Conservation (phyloP, 306 rosid genomes). For the Lathyrus aphaca region DNA sequence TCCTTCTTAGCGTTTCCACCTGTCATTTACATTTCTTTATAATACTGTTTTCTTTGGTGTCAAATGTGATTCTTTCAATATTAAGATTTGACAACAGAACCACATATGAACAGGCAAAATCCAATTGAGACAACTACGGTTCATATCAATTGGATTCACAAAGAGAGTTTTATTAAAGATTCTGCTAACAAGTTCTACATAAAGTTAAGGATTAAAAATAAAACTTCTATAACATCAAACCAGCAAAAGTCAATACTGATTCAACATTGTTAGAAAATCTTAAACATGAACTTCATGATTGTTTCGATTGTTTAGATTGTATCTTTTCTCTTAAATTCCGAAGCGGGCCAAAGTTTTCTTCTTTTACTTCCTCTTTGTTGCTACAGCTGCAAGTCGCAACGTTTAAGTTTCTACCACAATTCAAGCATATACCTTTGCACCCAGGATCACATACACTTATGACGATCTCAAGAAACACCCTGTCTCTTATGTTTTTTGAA, state of each 20-base stretch:
- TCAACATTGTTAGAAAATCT: conserved; percentile 4
- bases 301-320: conserved; percentile 47
- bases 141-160: too few species aligned
- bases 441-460: conserved; percentile 61
- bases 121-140: too few species aligned
- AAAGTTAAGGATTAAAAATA: too few species aligned
- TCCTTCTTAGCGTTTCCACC: background rate
- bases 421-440: conserved; percentile 64
- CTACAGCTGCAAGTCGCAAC: conserved; percentile 65
- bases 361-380: conserved; percentile 43
- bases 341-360: conserved; percentile 63
- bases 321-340: conserved; percentile 67
- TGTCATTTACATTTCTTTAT: background rate
- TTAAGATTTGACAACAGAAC: background rate
- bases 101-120: too few species aligned
- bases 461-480: conserved; percentile 81
- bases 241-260: conserved; percentile 9
- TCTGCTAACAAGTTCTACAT: too few species aligned
- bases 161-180: too few species aligned
- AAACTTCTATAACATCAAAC: background rate
- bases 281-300: conserved; percentile 21
- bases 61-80: background rate
- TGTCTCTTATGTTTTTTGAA: conserved; percentile 88
- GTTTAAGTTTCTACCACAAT: conserved; percentile 79
- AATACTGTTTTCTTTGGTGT: background rate